Base-by-base conservation (phyloP, 2,329 filamentous ascomycete species). In the Cercospora nicotianae region DNA sequence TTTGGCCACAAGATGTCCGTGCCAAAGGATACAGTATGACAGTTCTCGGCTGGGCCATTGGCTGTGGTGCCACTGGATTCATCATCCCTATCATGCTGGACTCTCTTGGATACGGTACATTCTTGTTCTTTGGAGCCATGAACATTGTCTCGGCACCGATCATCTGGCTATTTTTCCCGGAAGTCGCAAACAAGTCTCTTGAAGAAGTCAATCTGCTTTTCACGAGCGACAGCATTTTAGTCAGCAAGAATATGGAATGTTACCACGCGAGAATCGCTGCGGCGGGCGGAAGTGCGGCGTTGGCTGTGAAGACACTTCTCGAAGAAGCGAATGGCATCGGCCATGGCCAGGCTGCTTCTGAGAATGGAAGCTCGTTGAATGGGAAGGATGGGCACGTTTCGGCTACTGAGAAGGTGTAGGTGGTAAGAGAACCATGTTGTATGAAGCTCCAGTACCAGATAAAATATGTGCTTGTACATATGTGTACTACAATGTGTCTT, bases 11-110 rank as follows among this genome's bases (percentile, higher is more conserved):
- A 16, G 83, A 85, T 53, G 81, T 87, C 62, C 81, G 86, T 23
- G 85, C 86, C n/a, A 84, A 87, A 73, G 87, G 86, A 7, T 86
- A 87, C 72, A 85, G 84, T 7, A 87, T 88, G 70, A 84, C 83
- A 18, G 86, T 88, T 67, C 84, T 84, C 1, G 85, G 86, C 1
- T 88, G 86, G 86, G 85, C 86, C 18, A 81, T 87, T 66, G 86
- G 85, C 42, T 83, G 85, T 8, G 85, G 85, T 83, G 42, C 84
- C 82, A 86, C 85, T 1, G 80, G 81, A 2, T 58, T 64, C 16
- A 81, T 86, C 68, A 87, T 78, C 70, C 83, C 83, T 28, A 83
- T 86, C 74, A 84, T 87, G 81, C 83, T 87, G 67, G 76, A 53
- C 36, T 16, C 28, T n/a, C 13, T 51, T 48, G 61, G 73, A 67